Base-by-base conservation (phyloP, 73 alveolate species). In the Urostyla sp. region DNA sequence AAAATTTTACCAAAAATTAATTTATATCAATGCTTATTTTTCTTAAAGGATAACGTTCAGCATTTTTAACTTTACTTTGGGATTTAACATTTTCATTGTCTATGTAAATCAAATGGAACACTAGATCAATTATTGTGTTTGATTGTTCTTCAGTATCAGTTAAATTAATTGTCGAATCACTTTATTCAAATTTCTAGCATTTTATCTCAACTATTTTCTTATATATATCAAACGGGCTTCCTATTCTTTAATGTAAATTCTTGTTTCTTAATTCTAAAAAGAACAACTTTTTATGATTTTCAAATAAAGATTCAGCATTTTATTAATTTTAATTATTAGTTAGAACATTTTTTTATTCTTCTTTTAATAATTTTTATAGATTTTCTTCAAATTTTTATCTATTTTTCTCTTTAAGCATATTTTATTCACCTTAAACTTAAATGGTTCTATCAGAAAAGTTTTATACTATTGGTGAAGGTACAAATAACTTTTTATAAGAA, bases 51-150 rank as follows among this genome's bases (percentile, higher is more conserved):
- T 63, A 63, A 43, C 79, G 37, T 23, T 63, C 79, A 37, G 1
- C 20, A 40, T 63, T 63, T 40, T 43, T 63, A 43, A 57, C 44
- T 63, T 43, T 16, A 7, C 45, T 63, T 63, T 40, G 51, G 37
- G 16, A 10, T 16, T 63, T 20, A 43, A 23, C 79, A 13, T 63
- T 6, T 63, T 6, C 30, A 13, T 63, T 60, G 28, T 63, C 79
- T 15, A 28, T 37, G 53, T 60, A 63, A 38, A 63, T 63, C 28
- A 43, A 63, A 31, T 63, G 44, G 28, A 63, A 63, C 13, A 37
- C 79, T 16, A 63, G 79, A 26, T 63, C 79, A 5, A 63, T 2
- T 5, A 38, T 24, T n/a, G 79, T 63, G 37, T 63, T 63, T 32
- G n/a, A n/a, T 20, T 63, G 36, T 28, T 43, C 79, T 5, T 63